A percentile compares a stretch with the other conserved stretches of the same genome.
Evolutionary conservation across 2,329 filamentous ascomycete genomes (phyloP).

Genomic region (Colletotrichum sp.): DNA sequence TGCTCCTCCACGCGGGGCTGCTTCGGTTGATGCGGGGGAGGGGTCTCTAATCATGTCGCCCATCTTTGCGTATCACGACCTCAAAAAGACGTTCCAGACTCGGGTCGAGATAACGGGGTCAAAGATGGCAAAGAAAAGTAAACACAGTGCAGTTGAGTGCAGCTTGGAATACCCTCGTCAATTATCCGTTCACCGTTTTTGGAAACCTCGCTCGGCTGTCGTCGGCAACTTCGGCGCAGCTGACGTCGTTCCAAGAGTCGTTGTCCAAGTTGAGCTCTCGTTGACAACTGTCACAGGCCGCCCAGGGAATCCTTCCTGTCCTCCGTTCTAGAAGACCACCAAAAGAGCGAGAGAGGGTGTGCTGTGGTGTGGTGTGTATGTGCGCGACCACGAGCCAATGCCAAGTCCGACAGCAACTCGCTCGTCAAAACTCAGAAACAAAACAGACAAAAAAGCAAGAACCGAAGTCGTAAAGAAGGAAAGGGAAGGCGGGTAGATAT

Average conservation of each 20-base stretch:
- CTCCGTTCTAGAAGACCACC: neutral
- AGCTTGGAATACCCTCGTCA: neutral
- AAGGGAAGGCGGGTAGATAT: neutral
- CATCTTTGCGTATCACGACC: neutral
- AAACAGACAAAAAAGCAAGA: neutral
- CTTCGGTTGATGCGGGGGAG: neutral
- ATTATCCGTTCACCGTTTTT: neutral
- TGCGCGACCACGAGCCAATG: neutral
- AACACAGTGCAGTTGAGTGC: neutral
- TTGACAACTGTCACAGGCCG: neutral
- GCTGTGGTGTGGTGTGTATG: neutral
- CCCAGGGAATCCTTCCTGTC: neutral
- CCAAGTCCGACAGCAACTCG: neutral
- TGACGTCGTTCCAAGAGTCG: neutral
- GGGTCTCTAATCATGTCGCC: slow-evolving; percentile 18
- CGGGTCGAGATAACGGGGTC: neutral
- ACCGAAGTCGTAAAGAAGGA: neutral
- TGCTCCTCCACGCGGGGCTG: neutral
- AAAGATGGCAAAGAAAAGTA: neutral
- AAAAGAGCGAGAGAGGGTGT: neutral
- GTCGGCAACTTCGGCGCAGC: neutral
- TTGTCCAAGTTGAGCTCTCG: neutral
- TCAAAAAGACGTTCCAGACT: neutral
- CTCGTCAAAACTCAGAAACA: neutral
- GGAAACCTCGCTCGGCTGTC: neutral